Percentiles rank a stretch among this genome's conserved stretches.
These are phyloP conservation scores for Russula earlei DNA, from an alignment of 768 basidiomycete genomes.

Conservation along the genomic window DNA sequence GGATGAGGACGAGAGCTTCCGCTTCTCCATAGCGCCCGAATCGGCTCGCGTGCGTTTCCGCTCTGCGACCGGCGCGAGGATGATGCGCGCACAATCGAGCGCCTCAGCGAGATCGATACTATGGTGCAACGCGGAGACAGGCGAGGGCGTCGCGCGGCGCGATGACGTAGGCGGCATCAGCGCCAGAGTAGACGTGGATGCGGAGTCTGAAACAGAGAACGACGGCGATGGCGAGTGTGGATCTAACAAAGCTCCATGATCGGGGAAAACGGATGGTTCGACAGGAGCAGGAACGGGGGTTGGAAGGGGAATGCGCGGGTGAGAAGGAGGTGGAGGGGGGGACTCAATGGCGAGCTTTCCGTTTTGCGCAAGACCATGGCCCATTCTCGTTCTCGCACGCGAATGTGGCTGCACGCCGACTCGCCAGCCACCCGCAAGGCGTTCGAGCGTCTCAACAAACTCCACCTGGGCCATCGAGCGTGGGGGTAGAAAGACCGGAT, in stretches of 20 bases:
- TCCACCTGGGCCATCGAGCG: conserved; percentile 87
- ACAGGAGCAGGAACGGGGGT: conserved; percentile 18
- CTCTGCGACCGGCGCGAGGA: conserved; percentile 61
- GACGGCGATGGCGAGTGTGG: conserved; percentile 24
- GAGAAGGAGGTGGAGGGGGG: conserved; percentile 23
- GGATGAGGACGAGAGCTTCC: conserved; percentile 27
- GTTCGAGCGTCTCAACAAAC: conserved; percentile 76
- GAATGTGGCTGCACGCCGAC: conserved; percentile 40
- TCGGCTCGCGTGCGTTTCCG: conserved; percentile 53
- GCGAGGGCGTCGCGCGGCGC: conserved; percentile 19
- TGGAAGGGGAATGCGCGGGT: conserved; percentile 15
- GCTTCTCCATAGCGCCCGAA: conserved; percentile 41
- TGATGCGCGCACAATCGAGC: conserved; percentile 60
- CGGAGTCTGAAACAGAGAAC: conserved; percentile 13
- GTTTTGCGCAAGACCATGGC: conserved; percentile 9
- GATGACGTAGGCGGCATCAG: conserved; percentile 11
- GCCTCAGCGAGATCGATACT: conserved; percentile 40
- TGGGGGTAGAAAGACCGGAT: conserved; percentile 80
- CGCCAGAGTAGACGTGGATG: not conserved
- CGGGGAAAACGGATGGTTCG: not conserved
- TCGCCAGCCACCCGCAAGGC: conserved; percentile 49
- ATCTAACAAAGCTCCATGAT: conserved; percentile 1
- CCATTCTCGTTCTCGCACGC: conserved; percentile 22
- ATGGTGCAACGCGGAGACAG: conserved; percentile 9
- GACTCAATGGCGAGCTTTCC: conserved; percentile 29